Percentiles rank a stretch among this genome's conserved stretches.
Conservation (phyloP, 345 rosid genomes). For the Viola odorata region DNA sequence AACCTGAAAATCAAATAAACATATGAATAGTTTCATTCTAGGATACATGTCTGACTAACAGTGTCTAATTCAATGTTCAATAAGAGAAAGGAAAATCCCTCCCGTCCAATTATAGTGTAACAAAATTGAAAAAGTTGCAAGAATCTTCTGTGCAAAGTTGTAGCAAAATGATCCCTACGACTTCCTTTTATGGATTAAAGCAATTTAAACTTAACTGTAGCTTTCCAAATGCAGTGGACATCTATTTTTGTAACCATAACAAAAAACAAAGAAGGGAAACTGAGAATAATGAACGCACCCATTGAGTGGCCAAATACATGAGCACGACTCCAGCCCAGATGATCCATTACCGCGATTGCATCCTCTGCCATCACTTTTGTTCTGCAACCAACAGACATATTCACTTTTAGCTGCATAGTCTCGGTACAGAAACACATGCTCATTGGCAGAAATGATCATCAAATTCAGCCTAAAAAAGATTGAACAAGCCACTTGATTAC, state of each 20-base stretch:
- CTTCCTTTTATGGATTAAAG: too few species aligned
- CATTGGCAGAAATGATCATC: background rate
- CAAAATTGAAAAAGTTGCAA: background rate
- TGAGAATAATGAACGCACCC: constrained; percentile 58
- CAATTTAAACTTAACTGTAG: too few species aligned
- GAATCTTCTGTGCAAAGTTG: too few species aligned
- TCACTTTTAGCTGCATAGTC: background rate
- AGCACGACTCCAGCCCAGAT: constrained; percentile 80
- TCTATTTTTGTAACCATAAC: too few species aligned
- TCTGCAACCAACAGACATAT: constrained; percentile 34
- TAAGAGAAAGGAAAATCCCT: too few species aligned
- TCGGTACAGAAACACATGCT: background rate
- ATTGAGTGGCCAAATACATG: constrained; percentile 92
- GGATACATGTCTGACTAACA: too few species aligned
- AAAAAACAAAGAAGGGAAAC: too few species aligned
- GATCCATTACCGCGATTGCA: constrained; percentile 76
- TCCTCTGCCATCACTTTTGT: constrained; percentile 87
- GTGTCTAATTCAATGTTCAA: too few species aligned
- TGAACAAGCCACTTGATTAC: background rate
- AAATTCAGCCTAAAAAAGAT: too few species aligned
- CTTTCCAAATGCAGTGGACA: too few species aligned
- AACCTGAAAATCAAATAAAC: background rate
- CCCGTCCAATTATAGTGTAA: background rate
- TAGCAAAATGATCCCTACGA: too few species aligned
- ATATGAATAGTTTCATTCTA: too few species aligned